These are phyloP conservation scores for Cephaloascus albidus DNA, from an alignment of 805 yeast genomes.

Conservation along the genomic window DNA sequence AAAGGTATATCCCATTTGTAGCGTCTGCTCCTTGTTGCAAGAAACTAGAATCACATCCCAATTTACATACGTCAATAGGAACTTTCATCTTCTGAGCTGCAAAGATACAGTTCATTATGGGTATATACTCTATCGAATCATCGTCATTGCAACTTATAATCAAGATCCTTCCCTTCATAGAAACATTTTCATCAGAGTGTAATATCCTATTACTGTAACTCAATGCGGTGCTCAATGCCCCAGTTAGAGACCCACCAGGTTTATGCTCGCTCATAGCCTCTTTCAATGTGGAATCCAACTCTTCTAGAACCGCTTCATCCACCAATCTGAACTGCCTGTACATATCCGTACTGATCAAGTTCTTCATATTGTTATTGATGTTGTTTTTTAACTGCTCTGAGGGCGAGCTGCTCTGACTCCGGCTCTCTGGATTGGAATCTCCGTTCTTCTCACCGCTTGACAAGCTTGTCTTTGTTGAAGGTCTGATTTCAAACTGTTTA, in stretches of 20 bases:
- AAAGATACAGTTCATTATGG: constrained; percentile 92
- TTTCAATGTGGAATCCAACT: constrained; percentile 38
- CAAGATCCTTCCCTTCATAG: constrained; percentile 27
- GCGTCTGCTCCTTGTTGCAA: constrained; percentile 95
- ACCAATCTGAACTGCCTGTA: constrained; percentile 77
- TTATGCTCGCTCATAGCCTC: constrained; percentile 12
- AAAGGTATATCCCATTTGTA: constrained; percentile 81
- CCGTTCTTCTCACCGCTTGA: not conserved
- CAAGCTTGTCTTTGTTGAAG: not conserved
- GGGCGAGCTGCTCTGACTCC: not conserved
- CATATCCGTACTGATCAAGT: constrained; percentile 49
- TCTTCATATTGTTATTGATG: constrained; percentile 2
- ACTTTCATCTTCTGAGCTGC: constrained; percentile 90
- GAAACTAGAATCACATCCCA: constrained; percentile 66
- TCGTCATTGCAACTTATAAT: constrained; percentile 66
- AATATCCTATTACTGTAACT: constrained; percentile 67
- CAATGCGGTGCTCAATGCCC: constrained; percentile 77
- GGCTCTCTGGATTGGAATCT: not conserved
- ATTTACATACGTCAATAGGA: constrained; percentile 84
- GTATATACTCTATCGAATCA: constrained; percentile 73
- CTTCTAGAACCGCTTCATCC: constrained; percentile 62
- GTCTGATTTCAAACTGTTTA: constrained; percentile 1
- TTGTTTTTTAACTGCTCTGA: constrained; percentile 6
- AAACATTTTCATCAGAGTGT: constrained; percentile 30
- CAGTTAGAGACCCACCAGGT: constrained; percentile 45